phyloP scores from a whole-genome alignment of 23 red algal genomes.

The Gracilaria vermiculophylla region DNA sequence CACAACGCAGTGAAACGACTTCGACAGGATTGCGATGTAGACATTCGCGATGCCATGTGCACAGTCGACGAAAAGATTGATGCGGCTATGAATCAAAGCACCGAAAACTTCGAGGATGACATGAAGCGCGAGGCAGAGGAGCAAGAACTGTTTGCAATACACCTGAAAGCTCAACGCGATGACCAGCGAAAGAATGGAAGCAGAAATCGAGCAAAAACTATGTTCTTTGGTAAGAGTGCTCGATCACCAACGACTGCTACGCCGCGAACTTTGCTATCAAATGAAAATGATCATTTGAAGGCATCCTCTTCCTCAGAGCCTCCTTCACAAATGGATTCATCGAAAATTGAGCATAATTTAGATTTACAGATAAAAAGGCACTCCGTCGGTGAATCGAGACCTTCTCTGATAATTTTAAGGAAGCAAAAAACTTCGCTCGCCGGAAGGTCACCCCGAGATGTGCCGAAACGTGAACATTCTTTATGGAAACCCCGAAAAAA shows the following conservation, averaged over 20 bases:
- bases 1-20: slow-evolving; percentile 31
- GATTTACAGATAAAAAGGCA: neutral
- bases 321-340: neutral
- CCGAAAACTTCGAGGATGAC: slow-evolving; percentile 44
- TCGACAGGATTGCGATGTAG: slow-evolving; percentile 46
- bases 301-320: neutral
- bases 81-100: neutral
- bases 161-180: slow-evolving; percentile 28
- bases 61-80: slow-evolving; percentile 12
- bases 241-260: slow-evolving; percentile 1
- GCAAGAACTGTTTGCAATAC: slow-evolving; percentile 24
- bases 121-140: slow-evolving; percentile 62
- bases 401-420: neutral
- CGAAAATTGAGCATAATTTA: neutral
- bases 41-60: slow-evolving; percentile 27
- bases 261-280: neutral
- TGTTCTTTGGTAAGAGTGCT: slow-evolving; percentile 17
- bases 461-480: neutral
- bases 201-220: slow-evolving; percentile 23
- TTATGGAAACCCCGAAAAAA: neutral
- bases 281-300: neutral
- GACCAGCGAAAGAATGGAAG: slow-evolving; percentile 16
- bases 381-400: neutral
- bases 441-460: neutral
- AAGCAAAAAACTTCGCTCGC: neutral